Base-by-base conservation (phyloP, 345 rosid species). In the Laguncularia racemosa region DNA sequence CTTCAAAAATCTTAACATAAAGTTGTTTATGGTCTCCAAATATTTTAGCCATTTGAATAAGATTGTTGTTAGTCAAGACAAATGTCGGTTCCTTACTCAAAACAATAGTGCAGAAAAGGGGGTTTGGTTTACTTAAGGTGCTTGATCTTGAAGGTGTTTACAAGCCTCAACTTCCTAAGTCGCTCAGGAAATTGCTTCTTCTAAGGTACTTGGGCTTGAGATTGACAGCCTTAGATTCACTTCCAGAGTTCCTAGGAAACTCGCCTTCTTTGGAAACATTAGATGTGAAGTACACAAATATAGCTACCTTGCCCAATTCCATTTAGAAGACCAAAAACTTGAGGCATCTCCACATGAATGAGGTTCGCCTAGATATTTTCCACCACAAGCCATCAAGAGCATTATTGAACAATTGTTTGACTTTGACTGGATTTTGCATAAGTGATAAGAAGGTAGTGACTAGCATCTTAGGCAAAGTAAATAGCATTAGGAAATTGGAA, bases 251-350 rank as follows among this genome's bases (percentile, higher is more conserved):
- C 1, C 40, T 76, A 0, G 62, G 64, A 12, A 28, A 66, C 12
- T 64, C 69, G 44, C 64, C 49, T 0, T 17, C 45, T 64, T 67
- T 76, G 10, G 77, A 76, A 61, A 76, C 77, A 20, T 57, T 72
- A 43, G 81, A 76, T 59, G 46, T 72, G 69, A 76, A 76, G 72
- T 72, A 68, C 61, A 76, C 81, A 2, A 62, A 53, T 0, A 67
- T 76, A 20, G 43, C 60, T 52, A 45, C 45, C 20, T 14, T 76
- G 62, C 74, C 77, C 6, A 47, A 10, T 33, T 72, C 74, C 8
- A 63, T 69, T 38, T 68, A 71, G 77, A 57, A 28, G 60, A 46
- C 50, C 0, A 63, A 66, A 44, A 57, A 44, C 16, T 67, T 76
- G n/a, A 33, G 65, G 10, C 74, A 76, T 59, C 70, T 72, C 12